Evolutionary conservation across 139 green algal genomes (phyloP), one percentile per base, ranked within the genome.

Genomic region (Chloropicon primus): DNA sequence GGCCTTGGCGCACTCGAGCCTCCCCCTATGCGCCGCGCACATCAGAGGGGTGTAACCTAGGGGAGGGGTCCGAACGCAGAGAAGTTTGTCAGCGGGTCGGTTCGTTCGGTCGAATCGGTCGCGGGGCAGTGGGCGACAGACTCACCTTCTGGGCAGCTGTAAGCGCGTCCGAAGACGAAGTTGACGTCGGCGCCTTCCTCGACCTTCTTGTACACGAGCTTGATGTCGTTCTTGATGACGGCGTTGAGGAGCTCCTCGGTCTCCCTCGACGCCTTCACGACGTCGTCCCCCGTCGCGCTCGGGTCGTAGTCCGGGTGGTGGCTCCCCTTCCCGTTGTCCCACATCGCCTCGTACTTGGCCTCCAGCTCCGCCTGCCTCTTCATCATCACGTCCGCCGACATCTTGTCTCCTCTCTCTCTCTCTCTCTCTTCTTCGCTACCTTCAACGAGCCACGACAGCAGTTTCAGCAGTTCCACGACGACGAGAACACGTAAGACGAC

Each of bases 11-110:
- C 89, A 94, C 80, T 96, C 92, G 28, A 96, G 74, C 22, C 91
- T 84, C 24, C 89, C 74, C 1, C 91, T 79, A 84, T 97, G 92
- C 5, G 80, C 83, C 0, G 92, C 93, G 23, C 89, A 89, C 93
- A 97, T 97, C 25, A 97, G 88, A 0, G 93, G 90, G 0, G 93
- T 97, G 89, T 97, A 97, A 22, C 93, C 93, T 78, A 95, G 90
- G 21, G 83, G 78, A n/a, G 17, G 41, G 41, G n/a, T n/a, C n/a
- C n/a, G n/a, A n/a, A n/a, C n/a, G n/a, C n/a, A n/a, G n/a, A n/a
- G n/a, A n/a, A n/a, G n/a, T n/a, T n/a, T n/a, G n/a, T n/a, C n/a
- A n/a, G n/a, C n/a, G n/a, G n/a, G n/a, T n/a, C n/a, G n/a, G n/a
- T n/a, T n/a, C n/a, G n/a, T n/a, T n/a, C n/a, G n/a, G n/a, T n/a